These are phyloP conservation scores for Daldinia grandis DNA, from an alignment of 495 filamentous ascomycete species.

Conservation along the genomic window DNA sequence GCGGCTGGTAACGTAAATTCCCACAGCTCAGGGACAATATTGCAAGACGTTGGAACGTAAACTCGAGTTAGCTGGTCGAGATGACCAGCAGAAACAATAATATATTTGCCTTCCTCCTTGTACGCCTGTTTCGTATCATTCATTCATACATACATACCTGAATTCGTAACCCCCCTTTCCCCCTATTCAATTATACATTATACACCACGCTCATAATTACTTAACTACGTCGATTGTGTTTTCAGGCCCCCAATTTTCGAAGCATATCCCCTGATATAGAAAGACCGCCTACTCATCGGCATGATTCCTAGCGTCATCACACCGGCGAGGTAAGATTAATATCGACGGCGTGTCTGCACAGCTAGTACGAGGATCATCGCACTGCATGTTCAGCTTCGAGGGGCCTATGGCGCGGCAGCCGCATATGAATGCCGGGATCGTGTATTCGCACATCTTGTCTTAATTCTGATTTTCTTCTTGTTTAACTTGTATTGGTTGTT, in stretches of 20 bases:
- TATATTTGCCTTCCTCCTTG: too few relatives aligned
- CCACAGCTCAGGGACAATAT: too few relatives aligned
- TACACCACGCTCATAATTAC: too few relatives aligned
- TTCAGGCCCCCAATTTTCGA: neutral
- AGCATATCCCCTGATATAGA: neutral
- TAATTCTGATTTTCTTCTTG: neutral
- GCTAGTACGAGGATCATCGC: constrained; percentile 18
- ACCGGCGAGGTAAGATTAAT: constrained; percentile 32
- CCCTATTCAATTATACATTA: too few relatives aligned
- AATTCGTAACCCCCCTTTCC: too few relatives aligned
- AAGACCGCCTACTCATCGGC: constrained; percentile 1
- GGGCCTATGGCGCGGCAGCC: constrained; percentile 30
- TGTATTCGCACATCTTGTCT: constrained; percentile 33
- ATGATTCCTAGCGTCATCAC: constrained; percentile 36
- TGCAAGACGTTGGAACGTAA: too few relatives aligned
- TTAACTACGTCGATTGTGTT: too few relatives aligned
- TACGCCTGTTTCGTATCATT: too few relatives aligned
- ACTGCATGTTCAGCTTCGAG: constrained; percentile 15
- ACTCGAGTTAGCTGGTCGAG: too few relatives aligned
- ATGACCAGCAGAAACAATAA: too few relatives aligned
- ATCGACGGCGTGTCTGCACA: constrained; percentile 26
- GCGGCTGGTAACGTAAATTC: too few relatives aligned
- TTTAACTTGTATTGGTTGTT: neutral
- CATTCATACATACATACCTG: too few relatives aligned
- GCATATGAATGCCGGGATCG: constrained; percentile 33